A percentile compares a stretch with the other conserved stretches of the same genome.
Conservation (phyloP, 352 stramenopile genomes). For the Globisporangium uncinulatum region DNA sequence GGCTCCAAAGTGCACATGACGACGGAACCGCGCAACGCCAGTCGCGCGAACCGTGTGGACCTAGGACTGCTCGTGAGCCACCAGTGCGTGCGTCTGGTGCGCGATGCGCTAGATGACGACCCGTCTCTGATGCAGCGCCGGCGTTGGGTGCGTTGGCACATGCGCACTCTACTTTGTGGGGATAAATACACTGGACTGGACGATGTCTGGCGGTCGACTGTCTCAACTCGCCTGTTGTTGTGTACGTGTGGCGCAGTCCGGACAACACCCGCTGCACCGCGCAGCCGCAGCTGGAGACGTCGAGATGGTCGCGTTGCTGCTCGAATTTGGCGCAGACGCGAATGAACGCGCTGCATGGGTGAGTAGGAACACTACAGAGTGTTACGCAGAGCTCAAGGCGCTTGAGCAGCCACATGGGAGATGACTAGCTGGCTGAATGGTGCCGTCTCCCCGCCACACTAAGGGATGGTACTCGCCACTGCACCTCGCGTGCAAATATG, state of each 20-base stretch:
- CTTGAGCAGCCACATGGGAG: neutral
- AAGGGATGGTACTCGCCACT: constrained; percentile 76
- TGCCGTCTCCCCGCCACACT: too few relatives aligned
- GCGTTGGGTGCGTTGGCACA: constrained; percentile 46
- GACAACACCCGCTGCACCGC: constrained; percentile 55
- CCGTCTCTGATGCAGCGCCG: constrained; percentile 31
- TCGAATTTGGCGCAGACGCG: constrained; percentile 36
- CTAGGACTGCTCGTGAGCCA: constrained; percentile 54
- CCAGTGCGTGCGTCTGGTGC: constrained; percentile 29
- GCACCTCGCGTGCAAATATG: constrained; percentile 68
- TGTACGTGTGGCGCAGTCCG: constrained; percentile 30
- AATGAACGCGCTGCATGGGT: constrained; percentile 66
- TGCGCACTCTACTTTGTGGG: neutral
- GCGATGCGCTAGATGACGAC: constrained; percentile 22
- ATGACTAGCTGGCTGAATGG: neutral
- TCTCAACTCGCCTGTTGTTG: neutral
- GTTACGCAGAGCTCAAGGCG: neutral
- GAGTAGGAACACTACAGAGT: neutral
- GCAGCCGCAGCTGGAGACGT: constrained; percentile 39
- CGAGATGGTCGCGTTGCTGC: constrained; percentile 39
- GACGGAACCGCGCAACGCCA: too few relatives aligned
- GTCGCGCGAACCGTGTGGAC: constrained; percentile 15
- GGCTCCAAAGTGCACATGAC: too few relatives aligned
- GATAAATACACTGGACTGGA: neutral
- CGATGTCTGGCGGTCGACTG: neutral